Evolutionary conservation across 2,329 filamentous ascomycete species (phyloP), one percentile per base, ranked within the genome.

Genomic region (Cladophialophora carrionii): DNA sequence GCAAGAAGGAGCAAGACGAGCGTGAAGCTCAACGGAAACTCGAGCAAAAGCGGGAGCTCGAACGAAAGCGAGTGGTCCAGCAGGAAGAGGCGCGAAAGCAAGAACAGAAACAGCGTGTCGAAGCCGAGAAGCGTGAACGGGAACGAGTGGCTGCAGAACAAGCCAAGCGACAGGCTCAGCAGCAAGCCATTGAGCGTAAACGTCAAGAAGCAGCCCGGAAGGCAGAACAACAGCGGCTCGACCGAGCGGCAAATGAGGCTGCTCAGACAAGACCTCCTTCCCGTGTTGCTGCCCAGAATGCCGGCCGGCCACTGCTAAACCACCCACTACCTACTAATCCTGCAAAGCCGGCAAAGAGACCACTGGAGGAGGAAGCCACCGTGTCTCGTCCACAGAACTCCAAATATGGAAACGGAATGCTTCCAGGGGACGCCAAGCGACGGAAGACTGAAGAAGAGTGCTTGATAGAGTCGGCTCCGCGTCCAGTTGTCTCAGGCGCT

Each of bases 1-100:
- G 88, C 73, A 93, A 92, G 77, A 94, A 90, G 74, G 92, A 96
- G 75, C 66, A 86, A 74, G 92, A 96, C 72, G 91, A 96, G 74
- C 87, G 88, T 55, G 90, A 92, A 69, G 86, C 87, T 14, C 88
- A 92, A 72, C 87, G 88, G 57, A 94, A 91, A 73, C 88, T 88
- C 8, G 90, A 96, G 22, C 88, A 89, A 43, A 96, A 96, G 77
- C 85, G 88, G 17, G 91, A 96, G 72, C 80, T 90, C 37, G 92
- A 96, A 74, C 87, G 90, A 55, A 92, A 92, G 78, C 85, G 90
- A 65, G 85, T 86, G 55, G 86, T 85, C 43, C 78, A 81, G 31
- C 85, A 85, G 61, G 82, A 85, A 60, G 88, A 91, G 69, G 79
- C 80, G 17, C 87, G 89, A 68, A 83, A 82, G 48, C 86, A 87